A percentile compares a stretch with the other conserved stretches of the same genome.
phyloP scores from a whole-genome alignment of 2,329 filamentous ascomycete genomes.

The Microdochium paspali region DNA sequence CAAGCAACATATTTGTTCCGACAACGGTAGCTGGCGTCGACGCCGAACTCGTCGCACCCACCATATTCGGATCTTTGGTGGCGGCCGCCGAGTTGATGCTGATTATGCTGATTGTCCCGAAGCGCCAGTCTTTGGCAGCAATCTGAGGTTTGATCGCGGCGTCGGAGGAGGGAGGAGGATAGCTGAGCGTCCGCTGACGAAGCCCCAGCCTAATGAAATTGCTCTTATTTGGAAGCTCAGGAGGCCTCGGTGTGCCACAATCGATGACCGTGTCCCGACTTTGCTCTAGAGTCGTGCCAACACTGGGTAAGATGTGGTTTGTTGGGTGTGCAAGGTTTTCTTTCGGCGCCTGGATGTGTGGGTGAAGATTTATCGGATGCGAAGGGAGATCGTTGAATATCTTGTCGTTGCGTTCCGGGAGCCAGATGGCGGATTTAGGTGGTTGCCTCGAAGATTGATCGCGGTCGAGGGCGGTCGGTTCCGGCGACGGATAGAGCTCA shows the following conservation, averaged over 20 bases:
- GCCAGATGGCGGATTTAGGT: constrained; percentile 29
- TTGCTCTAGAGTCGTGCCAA: neutral
- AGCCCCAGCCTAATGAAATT: constrained; percentile 29
- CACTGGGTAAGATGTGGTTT: neutral
- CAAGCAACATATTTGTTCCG: constrained; percentile 44
- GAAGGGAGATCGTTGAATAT: constrained; percentile 48
- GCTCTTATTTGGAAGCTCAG: constrained; percentile 17
- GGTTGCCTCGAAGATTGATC: neutral
- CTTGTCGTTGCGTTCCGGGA: constrained; percentile 34
- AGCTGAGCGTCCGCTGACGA: constrained; percentile 28
- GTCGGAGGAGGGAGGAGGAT: constrained; percentile 30
- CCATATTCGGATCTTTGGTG: constrained; percentile 18
- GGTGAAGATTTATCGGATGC: constrained; percentile 33
- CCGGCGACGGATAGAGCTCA: constrained; percentile 47
- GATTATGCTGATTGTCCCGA: constrained; percentile 68
- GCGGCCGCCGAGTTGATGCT: constrained; percentile 61
- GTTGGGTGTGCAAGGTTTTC: neutral
- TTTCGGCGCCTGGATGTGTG: no score
- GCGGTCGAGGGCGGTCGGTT: constrained; percentile 16
- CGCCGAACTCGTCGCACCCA: constrained; percentile 25
- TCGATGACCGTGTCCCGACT: constrained; percentile 31
- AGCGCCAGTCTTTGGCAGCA: constrained; percentile 65
- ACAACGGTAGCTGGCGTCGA: constrained; percentile 40
- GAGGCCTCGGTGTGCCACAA: constrained; percentile 33
- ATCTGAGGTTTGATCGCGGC: constrained; percentile 36